These are phyloP conservation scores for Globisporangium camurandrum DNA, from an alignment of 352 stramenopile genomes.

Conservation along the genomic window DNA sequence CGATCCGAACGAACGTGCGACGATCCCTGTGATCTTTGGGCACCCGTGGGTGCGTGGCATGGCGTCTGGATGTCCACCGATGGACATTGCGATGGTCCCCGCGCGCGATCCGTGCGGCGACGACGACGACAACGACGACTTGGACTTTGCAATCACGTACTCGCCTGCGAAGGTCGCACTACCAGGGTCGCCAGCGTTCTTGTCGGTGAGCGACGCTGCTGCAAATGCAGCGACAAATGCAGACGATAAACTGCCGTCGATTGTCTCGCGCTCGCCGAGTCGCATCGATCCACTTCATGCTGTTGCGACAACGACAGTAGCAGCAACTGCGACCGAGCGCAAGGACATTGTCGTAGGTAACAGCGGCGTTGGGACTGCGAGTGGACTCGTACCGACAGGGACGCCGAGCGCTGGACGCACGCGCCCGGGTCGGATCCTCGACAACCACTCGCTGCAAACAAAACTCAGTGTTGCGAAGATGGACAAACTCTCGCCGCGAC, in stretches of 20 bases:
- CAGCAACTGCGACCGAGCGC: too few species aligned
- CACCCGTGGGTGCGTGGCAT: slow-evolving; percentile 72
- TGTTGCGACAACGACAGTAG: neutral
- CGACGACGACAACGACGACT: slow-evolving; percentile 35
- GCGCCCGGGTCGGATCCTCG: slow-evolving; percentile 36
- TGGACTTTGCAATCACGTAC: slow-evolving; percentile 45
- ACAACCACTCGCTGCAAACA: slow-evolving; percentile 37
- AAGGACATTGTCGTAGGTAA: too few species aligned
- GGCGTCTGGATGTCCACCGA: slow-evolving; percentile 22
- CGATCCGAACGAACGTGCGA: slow-evolving; percentile 70
- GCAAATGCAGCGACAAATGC: too few species aligned
- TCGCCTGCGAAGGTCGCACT: slow-evolving; percentile 21
- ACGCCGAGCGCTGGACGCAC: slow-evolving; percentile 25
- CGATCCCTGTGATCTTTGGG: slow-evolving; percentile 81
- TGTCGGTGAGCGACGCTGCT: slow-evolving; percentile 12
- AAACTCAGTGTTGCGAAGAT: slow-evolving; percentile 23
- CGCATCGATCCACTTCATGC: slow-evolving; percentile 19
- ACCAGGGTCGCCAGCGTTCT: slow-evolving; percentile 15
- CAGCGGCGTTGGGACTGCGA: slow-evolving; percentile 5
- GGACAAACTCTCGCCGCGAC: slow-evolving; percentile 39
- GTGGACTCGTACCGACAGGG: slow-evolving; percentile 11
- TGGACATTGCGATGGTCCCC: slow-evolving; percentile 15
- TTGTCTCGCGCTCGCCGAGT: slow-evolving; percentile 36
- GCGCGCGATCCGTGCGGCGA: slow-evolving; percentile 16
- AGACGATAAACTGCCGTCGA: slow-evolving; percentile 56